Evolutionary conservation across 169 alveolate genomes (phyloP).

Genomic region (Perkinsus chesapeaki): DNA sequence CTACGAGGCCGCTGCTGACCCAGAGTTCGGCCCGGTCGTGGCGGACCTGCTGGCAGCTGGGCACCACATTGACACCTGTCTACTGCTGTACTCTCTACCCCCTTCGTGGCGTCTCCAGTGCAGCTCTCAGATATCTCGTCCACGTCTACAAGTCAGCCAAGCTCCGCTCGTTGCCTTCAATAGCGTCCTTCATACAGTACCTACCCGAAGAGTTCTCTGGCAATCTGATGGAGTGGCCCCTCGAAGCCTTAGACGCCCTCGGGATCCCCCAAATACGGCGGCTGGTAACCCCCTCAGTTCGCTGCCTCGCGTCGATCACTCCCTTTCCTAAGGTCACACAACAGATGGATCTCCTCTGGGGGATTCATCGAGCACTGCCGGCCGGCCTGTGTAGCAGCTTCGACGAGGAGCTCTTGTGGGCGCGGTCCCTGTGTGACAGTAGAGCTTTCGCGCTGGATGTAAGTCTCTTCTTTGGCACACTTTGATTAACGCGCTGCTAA

Average conservation of each 20-base stretch:
- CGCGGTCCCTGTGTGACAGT: background rate
- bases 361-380: background rate
- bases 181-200: background rate
- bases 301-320: background rate
- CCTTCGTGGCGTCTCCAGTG: background rate
- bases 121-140: background rate
- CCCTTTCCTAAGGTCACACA: background rate
- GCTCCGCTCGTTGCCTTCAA: background rate
- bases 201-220: background rate
- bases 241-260: background rate
- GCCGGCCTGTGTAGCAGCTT: background rate
- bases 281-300: background rate
- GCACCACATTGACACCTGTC: background rate
- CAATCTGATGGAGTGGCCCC: background rate
- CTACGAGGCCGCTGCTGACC: background rate
- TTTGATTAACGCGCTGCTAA: background rate
- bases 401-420: background rate
- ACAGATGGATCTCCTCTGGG: conserved; percentile 1
- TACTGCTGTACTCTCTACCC: background rate
- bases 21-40: background rate
- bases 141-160: background rate
- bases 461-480: background rate
- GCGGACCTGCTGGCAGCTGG: background rate
- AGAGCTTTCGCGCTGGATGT: background rate
- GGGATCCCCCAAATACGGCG: background rate